Percentiles rank a stretch among this genome's conserved stretches.
phyloP scores from a whole-genome alignment of 2,329 filamentous ascomycete genomes.

The Colletotrichum sp. region DNA sequence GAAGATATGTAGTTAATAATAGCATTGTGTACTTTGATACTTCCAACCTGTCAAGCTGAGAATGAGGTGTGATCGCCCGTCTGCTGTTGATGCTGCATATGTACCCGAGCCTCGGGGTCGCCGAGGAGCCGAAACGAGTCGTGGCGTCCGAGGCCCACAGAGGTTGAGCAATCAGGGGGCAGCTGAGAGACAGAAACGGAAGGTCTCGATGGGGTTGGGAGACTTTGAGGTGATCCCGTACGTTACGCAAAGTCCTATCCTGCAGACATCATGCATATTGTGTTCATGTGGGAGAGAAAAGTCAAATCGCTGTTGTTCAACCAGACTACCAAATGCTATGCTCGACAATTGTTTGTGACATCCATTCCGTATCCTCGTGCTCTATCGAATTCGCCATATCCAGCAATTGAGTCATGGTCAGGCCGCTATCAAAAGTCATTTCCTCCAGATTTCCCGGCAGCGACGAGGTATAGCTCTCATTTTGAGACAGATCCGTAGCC shows the following conservation, averaged over 20 bases:
- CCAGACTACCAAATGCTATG: conserved; percentile 43
- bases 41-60: background rate
- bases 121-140: background rate
- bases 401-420: conserved; percentile 51
- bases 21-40: background rate
- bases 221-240: background rate
- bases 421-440: conserved; percentile 33
- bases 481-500: background rate
- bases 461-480: conserved; percentile 18
- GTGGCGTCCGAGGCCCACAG: background rate
- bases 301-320: background rate
- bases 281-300: background rate
- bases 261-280: background rate
- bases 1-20: background rate
- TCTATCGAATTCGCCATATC: conserved; percentile 54
- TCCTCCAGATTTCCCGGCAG: conserved; percentile 24
- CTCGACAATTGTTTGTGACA: conserved; percentile 50
- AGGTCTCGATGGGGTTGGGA: background rate
- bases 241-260: background rate
- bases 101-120: background rate
- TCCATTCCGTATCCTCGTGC: conserved; percentile 47
- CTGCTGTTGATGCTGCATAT: background rate
- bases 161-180: background rate
- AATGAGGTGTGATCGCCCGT: background rate
- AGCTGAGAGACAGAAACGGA: background rate